These are phyloP conservation scores for Hyaloperonospora arabidopsidis DNA, from an alignment of 352 stramenopile species.

Conservation along the genomic window DNA sequence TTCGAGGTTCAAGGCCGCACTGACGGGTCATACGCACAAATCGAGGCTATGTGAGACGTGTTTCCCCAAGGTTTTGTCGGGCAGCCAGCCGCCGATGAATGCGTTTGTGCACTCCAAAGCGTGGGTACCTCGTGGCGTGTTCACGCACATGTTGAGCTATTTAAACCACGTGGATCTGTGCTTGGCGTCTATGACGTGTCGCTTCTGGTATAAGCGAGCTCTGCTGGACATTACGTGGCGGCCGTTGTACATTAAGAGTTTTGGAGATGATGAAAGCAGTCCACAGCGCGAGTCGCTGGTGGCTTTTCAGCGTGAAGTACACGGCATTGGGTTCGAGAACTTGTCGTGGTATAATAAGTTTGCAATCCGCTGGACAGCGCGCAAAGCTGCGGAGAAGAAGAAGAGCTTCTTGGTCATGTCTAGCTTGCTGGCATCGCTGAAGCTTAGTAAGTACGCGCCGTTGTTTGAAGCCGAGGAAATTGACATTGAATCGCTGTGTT, in stretches of 20 bases:
- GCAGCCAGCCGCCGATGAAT: conserved; percentile 65
- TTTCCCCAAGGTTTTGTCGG: conserved; percentile 76
- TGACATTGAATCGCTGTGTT: conserved; percentile 77
- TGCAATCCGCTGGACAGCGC: conserved; percentile 69
- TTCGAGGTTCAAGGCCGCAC: conserved; percentile 66
- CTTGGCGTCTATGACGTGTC: conserved; percentile 77
- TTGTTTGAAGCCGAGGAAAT: conserved; percentile 86
- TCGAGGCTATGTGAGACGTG: conserved; percentile 79
- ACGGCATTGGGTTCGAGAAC: conserved; percentile 80
- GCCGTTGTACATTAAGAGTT: conserved; percentile 76
- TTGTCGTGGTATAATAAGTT: conserved; percentile 84
- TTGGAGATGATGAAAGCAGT: conserved; percentile 75
- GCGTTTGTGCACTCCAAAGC: conserved; percentile 83
- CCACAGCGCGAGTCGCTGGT: conserved; percentile 73
- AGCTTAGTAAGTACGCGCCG: conserved; percentile 76
- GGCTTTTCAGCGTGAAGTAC: conserved; percentile 80
- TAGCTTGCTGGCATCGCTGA: conserved; percentile 64
- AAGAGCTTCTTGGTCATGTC: conserved; percentile 86
- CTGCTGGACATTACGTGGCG: conserved; percentile 81
- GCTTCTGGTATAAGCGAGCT: conserved; percentile 82
- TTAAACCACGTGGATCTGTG: conserved; percentile 82
- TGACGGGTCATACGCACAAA: conserved; percentile 76
- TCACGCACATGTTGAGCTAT: conserved; percentile 83
- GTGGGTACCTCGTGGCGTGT: conserved; percentile 78
- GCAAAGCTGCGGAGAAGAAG: conserved; percentile 80